Base-by-base conservation (phyloP, 192 early-diverging fungal genomes). In the Coemansia sp. region DNA sequence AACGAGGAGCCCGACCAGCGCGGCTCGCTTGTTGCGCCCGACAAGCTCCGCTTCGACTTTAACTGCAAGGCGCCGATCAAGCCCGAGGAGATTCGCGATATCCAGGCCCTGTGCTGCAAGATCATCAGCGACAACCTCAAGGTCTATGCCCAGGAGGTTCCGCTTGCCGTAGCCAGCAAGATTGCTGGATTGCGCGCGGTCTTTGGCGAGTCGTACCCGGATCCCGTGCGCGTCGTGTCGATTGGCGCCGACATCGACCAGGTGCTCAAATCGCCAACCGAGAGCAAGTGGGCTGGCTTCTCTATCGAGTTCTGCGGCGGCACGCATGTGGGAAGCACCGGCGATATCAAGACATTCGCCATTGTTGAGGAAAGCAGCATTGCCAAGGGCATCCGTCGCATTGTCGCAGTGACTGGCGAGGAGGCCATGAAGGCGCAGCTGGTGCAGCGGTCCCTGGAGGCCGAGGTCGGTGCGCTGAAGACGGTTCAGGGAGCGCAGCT, bases 281-380 rank as follows among this genome's bases (percentile, higher is more conserved):
- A 95, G 69, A 83, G 84, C 39, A 86, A 89, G 63, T 99, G 97
- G 97, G 73, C 75, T 15, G 84, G 85, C 50, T 90, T 89, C 63
- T 94, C 92, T 44, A 89, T 99, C 62, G 97, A 99, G 84, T 95
- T 99, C 80, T 99, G 97, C 75, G 97, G 97, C 69, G 97, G 97
- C 70, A 98, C 96, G 11, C 97, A 99, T 67, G 95, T 98, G 32
- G 83, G 85, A 23, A 86, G 88, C 79, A 99, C 97, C 2, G 86
- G 89, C 9, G 94, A 96, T 52, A 94, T 99, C 65, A 95, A 94
- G 83, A 74, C 84, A 39, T 89, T 96, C 76, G 86, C 86, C 39
- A 87, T 98, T 62, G 75, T 94, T 50, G 97, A 99, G 85, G 97
- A 98, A 76, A 67, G 81, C 26, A 90, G 90, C 77, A 94, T 98